phyloP scores from a whole-genome alignment of 2,329 filamentous ascomycete genomes.

The Zalaria sp. region DNA sequence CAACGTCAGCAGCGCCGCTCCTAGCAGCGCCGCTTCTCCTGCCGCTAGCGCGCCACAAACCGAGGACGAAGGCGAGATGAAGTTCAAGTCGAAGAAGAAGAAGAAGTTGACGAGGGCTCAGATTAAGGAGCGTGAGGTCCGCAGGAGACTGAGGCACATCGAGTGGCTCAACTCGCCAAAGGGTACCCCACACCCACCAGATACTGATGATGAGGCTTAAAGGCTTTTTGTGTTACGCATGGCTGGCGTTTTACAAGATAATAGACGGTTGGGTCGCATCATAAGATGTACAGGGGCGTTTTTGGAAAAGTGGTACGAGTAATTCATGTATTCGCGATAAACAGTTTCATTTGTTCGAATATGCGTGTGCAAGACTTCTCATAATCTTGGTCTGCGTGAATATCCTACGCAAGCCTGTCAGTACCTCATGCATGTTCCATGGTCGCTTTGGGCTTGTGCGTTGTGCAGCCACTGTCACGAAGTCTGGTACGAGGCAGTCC shows the following conservation, averaged over 20 bases:
- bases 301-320: too few species aligned
- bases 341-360: too few species aligned
- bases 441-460: too few species aligned
- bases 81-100: constrained; percentile 89
- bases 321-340: too few species aligned
- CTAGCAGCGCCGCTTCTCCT: constrained; percentile 13
- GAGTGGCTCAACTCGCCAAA: constrained; percentile 28
- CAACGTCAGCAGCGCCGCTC: constrained; percentile 16
- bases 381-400: too few species aligned
- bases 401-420: too few species aligned
- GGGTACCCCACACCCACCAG: constrained; percentile 62
- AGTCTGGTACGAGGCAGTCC: too few species aligned
- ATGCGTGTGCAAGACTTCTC: too few species aligned
- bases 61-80: constrained; percentile 69
- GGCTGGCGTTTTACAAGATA: background rate
- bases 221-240: background rate
- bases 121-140: constrained; percentile 80
- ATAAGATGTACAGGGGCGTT: too few species aligned
- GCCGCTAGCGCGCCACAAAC: constrained; percentile 15
- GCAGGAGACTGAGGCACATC: constrained; percentile 66
- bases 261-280: too few species aligned
- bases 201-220: constrained; percentile 63
- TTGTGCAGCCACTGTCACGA: too few species aligned
- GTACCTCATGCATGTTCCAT: too few species aligned
- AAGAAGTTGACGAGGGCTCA: constrained; percentile 98